phyloP scores from a whole-genome alignment of 2,329 filamentous ascomycete genomes.

The Orbilia oligospora region DNA sequence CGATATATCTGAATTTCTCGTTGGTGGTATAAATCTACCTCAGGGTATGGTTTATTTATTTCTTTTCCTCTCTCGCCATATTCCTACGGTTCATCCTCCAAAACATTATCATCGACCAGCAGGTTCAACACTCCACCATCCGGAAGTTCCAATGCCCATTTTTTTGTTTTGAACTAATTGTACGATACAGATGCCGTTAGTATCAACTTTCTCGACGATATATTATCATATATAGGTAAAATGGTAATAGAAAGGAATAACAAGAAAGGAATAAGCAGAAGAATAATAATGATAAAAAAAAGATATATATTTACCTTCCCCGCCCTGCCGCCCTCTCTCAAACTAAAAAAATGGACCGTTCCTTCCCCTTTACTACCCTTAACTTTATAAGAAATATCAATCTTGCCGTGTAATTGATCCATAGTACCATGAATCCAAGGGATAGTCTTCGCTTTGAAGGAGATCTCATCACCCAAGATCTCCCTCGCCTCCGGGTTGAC shows the following conservation, averaged over 20 bases:
- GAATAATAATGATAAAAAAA: slow-evolving; percentile 5
- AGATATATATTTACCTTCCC: slow-evolving; percentile 36
- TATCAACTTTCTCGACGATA: background rate
- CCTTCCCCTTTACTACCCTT: slow-evolving; percentile 81
- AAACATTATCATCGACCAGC: slow-evolving; percentile 71
- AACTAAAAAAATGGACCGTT: slow-evolving; percentile 84
- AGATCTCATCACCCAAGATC: slow-evolving; percentile 87
- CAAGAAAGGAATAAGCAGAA: slow-evolving; percentile 5
- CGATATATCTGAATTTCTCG: background rate
- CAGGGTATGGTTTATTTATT: too few relatives aligned
- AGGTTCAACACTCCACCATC: slow-evolving; percentile 80
- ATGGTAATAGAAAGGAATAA: slow-evolving; percentile 3
- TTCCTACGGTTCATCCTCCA: background rate
- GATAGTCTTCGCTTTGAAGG: slow-evolving; percentile 79
- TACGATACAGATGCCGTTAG: background rate
- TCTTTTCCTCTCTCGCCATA: background rate
- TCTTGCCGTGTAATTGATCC: slow-evolving; percentile 92
- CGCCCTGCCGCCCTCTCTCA: slow-evolving; percentile 75
- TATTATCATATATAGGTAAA: too few relatives aligned
- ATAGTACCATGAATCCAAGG: slow-evolving; percentile 89
- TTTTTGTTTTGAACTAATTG: slow-evolving; percentile 82
- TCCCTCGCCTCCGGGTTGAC: slow-evolving; percentile 82
- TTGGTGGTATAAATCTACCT: background rate
- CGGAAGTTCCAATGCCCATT: slow-evolving; percentile 85
- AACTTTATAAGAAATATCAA: slow-evolving; percentile 89